phyloP scores from a whole-genome alignment of 345 rosid genomes.

The Nasturtium officinale region DNA sequence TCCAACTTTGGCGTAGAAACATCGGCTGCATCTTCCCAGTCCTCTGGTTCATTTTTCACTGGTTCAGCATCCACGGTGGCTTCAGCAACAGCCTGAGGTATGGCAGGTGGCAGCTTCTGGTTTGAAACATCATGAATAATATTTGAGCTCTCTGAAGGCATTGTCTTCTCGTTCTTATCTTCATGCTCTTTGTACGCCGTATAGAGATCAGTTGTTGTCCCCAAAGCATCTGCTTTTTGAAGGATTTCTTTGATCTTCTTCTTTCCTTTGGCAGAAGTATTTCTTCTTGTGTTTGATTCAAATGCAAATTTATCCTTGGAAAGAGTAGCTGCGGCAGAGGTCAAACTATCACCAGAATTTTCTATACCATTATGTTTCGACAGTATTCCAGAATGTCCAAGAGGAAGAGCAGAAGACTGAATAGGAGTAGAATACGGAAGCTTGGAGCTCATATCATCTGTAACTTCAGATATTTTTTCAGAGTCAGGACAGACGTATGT shows the following conservation, averaged over 20 bases:
- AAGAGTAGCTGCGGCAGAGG: conserved; percentile 40
- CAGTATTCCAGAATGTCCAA: conserved; percentile 45
- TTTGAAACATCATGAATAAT: conserved; percentile 32
- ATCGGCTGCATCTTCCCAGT: conserved; percentile 99
- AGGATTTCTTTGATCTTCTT: conserved; percentile 68
- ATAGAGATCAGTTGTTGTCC: conserved; percentile 79
- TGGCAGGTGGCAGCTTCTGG: conserved; percentile 48
- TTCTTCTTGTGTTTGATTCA: conserved; percentile 56
- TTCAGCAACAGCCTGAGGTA: conserved; percentile 36
- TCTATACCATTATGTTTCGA: conserved; percentile 39
- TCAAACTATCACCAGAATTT: conserved; percentile 40
- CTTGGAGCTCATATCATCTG: conserved; percentile 43
- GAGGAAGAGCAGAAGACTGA: conserved; percentile 38
- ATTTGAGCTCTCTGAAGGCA: conserved; percentile 42
- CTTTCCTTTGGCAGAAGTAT: conserved; percentile 48
- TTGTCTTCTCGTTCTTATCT: conserved; percentile 63
- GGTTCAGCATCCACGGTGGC: conserved; percentile 44
- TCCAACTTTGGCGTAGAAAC: conserved; percentile 79
- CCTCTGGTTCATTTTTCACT: conserved; percentile 75
- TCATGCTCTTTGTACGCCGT: conserved; percentile 90
- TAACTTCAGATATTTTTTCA: conserved; percentile 30
- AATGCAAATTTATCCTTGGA: conserved; percentile 52
- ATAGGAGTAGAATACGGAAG: conserved; percentile 42
- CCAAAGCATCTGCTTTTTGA: conserved; percentile 95
- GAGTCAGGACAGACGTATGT: conserved; percentile 30